A percentile compares a stretch with the other conserved stretches of the same genome.
Conservation (phyloP, 78 protist genomes). For the Creolimax fragrantissima region DNA sequence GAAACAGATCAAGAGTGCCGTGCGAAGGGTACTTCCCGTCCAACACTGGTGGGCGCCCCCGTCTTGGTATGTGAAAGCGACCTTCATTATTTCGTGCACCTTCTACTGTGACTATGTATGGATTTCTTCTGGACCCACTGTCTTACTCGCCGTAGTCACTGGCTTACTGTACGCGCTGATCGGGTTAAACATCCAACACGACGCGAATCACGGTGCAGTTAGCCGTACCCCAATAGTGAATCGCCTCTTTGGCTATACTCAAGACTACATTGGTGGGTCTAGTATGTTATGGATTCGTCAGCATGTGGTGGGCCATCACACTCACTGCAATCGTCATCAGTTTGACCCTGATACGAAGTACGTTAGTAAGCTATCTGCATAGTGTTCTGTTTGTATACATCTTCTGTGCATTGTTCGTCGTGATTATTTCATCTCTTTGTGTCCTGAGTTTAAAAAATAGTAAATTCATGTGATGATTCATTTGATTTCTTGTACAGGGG, state of each 20-base stretch:
- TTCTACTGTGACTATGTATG: not conserved
- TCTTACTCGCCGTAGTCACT: not conserved
- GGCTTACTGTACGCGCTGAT: conserved; percentile 19
- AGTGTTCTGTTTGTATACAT: too few relatives aligned
- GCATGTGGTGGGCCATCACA: conserved; percentile 38
- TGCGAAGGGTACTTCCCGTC: not conserved
- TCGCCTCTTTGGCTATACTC: not conserved
- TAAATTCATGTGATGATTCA: too few relatives aligned
- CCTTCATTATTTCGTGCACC: not conserved
- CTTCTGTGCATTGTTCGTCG: too few relatives aligned
- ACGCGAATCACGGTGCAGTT: conserved; percentile 50
- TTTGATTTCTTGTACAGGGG: too few relatives aligned
- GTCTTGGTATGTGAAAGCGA: conserved; percentile 7
- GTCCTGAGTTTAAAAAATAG: too few relatives aligned
- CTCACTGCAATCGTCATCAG: conserved; percentile 14
- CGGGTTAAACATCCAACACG: conserved; percentile 39
- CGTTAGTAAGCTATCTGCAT: too few relatives aligned
- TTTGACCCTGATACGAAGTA: conserved; percentile 25
- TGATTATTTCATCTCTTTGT: too few relatives aligned
- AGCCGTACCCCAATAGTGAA: conserved; percentile 10
- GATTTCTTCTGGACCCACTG: not conserved
- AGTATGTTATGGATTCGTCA: conserved; percentile 36
- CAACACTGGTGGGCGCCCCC: conserved; percentile 1
- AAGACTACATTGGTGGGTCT: conserved; percentile 44
- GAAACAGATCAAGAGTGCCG: not conserved